These are phyloP conservation scores for Ustilago hordei DNA, from an alignment of 1,284 basidiomycete genomes.

Conservation along the genomic window DNA sequence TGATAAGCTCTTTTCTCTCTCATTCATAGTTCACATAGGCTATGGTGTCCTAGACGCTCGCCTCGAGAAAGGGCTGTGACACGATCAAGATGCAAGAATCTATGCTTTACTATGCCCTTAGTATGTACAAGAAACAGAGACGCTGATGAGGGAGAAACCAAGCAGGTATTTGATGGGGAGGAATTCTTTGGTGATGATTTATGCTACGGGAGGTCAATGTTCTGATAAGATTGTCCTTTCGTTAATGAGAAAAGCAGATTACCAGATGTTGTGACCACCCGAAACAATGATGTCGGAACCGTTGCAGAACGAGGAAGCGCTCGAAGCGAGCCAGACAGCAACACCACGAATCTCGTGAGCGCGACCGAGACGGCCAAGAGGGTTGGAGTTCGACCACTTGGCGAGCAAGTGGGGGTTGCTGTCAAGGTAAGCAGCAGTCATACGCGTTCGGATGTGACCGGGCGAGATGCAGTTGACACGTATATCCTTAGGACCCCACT, in stretches of 20 bases:
- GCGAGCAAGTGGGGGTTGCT: conserved; percentile 77
- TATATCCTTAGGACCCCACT: conserved; percentile 79
- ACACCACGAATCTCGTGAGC: conserved; percentile 84
- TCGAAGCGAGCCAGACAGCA: conserved; percentile 80
- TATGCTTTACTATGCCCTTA: conserved; percentile 43
- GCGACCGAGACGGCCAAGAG: conserved; percentile 79
- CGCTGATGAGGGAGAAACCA: conserved; percentile 14
- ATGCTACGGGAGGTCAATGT: not conserved
- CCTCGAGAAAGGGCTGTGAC: not conserved
- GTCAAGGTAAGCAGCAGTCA: conserved; percentile 83
- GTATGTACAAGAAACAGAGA: conserved; percentile 35
- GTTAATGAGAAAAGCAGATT: conserved; percentile 22
- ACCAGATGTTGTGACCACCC: conserved; percentile 70
- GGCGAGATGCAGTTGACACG: conserved; percentile 68
- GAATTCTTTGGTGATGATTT: conserved; percentile 2
- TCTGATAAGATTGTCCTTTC: conserved; percentile 28
- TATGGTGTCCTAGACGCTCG: not conserved
- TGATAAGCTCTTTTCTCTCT: not conserved
- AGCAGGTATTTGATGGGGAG: conserved; percentile 4
- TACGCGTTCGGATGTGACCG: conserved; percentile 73
- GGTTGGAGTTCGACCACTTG: conserved; percentile 81
- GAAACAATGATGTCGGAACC: conserved; percentile 67
- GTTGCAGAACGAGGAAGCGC: conserved; percentile 69
- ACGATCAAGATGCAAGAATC: conserved; percentile 14
- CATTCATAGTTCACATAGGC: not conserved